These are phyloP conservation scores for Herpetomonas tarakana DNA, from an alignment of 208 protist species.

Conservation along the genomic window DNA sequence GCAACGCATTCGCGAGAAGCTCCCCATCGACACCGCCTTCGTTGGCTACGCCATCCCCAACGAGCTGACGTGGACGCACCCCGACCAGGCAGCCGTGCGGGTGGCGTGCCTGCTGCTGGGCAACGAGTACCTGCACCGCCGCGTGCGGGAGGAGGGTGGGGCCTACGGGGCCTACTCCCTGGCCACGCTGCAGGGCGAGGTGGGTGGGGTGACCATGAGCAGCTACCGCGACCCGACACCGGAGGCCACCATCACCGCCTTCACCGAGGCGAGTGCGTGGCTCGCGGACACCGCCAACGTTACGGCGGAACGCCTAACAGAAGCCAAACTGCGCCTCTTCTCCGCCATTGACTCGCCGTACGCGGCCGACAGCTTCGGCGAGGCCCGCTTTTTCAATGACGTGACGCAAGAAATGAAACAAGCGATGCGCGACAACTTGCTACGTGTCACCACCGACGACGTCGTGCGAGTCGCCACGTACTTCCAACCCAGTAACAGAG, in stretches of 20 bases:
- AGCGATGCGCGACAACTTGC: slow-evolving; percentile 66
- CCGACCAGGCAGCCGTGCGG: slow-evolving; percentile 68
- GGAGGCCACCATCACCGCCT: slow-evolving; percentile 55
- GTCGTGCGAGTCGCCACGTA: slow-evolving; percentile 56
- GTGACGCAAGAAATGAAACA: slow-evolving; percentile 67
- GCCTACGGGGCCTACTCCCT: slow-evolving; percentile 75
- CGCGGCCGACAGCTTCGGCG: slow-evolving; percentile 76
- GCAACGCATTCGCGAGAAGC: slow-evolving; percentile 27
- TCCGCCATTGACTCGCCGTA: slow-evolving; percentile 84
- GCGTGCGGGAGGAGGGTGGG: slow-evolving; percentile 89
- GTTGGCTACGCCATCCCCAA: slow-evolving; percentile 69
- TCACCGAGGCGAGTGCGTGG: slow-evolving; percentile 68
- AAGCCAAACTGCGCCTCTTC: slow-evolving; percentile 89
- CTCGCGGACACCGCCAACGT: slow-evolving; percentile 56
- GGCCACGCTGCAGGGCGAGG: slow-evolving; percentile 71
- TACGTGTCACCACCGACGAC: slow-evolving; percentile 59
- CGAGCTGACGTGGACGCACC: slow-evolving; percentile 48
- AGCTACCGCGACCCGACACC: slow-evolving; percentile 89
- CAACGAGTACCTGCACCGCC: slow-evolving; percentile 88
- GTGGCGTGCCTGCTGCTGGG: slow-evolving; percentile 67
- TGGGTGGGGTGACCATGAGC: slow-evolving; percentile 78
- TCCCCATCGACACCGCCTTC: slow-evolving; percentile 87
- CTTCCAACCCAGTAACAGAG: slow-evolving; percentile 26
- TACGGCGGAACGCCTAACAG: slow-evolving; percentile 54
- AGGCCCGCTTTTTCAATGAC: slow-evolving; percentile 79